phyloP scores from a whole-genome alignment of 2,329 filamentous ascomycete genomes.

The Colletotrichum eremochloae region DNA sequence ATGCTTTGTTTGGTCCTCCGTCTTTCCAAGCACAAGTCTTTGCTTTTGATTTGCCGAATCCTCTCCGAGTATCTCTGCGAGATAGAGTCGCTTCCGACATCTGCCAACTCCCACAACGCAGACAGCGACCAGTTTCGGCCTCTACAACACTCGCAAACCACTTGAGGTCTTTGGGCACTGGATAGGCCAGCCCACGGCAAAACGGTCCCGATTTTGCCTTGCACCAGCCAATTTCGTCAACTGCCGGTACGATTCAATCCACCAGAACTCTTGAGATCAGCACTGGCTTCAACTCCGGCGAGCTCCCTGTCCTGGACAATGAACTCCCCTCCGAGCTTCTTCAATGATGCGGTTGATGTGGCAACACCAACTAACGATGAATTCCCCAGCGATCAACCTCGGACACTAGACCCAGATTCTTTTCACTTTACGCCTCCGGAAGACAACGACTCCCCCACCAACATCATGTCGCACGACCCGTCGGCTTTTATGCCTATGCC shows the following conservation, averaged over 20 bases:
- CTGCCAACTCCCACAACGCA: no score
- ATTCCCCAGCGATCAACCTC: constrained; percentile 41
- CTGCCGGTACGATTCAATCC: neutral
- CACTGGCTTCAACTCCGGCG: neutral
- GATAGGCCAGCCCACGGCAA: constrained; percentile 15
- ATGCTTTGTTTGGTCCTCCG: neutral
- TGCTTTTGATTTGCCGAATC: neutral
- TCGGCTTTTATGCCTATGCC: constrained; percentile 31
- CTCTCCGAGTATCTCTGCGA: neutral
- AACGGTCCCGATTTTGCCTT: neutral
- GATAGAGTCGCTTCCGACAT: neutral
- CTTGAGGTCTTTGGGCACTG: neutral
- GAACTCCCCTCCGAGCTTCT: constrained; percentile 42
- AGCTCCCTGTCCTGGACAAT: constrained; percentile 23
- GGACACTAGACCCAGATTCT: constrained; percentile 23
- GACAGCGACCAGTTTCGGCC: neutral
- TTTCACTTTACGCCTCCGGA: constrained; percentile 10
- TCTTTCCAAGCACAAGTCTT: no score
- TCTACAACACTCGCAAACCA: neutral
- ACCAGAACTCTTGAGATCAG: neutral
- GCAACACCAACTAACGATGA: constrained; percentile 39
- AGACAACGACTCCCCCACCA: constrained; percentile 18
- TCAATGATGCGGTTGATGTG: constrained; percentile 40
- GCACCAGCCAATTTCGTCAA: constrained; percentile 9
- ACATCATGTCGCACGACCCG: constrained; percentile 23